Percentiles rank a stretch among this genome's conserved stretches.
These are phyloP conservation scores for Mycena vulgaris DNA, from an alignment of 768 basidiomycete genomes.

Conservation along the genomic window DNA sequence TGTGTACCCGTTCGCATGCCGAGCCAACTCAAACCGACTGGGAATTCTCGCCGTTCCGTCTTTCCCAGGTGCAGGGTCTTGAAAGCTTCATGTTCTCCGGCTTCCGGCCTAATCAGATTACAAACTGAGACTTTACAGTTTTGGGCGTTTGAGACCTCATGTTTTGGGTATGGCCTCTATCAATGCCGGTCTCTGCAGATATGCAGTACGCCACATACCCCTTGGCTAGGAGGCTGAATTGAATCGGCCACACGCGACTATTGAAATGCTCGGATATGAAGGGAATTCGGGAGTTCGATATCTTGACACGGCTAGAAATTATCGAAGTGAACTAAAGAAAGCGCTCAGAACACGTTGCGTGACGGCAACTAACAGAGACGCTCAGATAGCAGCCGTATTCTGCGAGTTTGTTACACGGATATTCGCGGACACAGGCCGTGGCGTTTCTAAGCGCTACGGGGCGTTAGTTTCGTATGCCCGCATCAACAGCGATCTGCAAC, in stretches of 20 bases:
- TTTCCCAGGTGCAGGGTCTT: slow-evolving; percentile 25
- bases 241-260: no score
- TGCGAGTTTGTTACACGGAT: slow-evolving; percentile 18
- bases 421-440: no score
- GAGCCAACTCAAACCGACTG: slow-evolving; percentile 31
- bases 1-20: background rate
- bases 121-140: background rate
- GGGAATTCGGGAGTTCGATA: no score
- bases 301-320: no score
- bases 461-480: no score
- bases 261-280: no score
- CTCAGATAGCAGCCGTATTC: background rate
- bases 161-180: slow-evolving; percentile 10
- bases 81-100: background rate
- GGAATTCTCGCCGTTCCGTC: background rate
- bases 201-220: background rate
- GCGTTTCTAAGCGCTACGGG: no score
- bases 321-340: background rate
- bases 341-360: slow-evolving; percentile 24
- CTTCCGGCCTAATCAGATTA: slow-evolving; percentile 25
- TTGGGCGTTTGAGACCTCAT: background rate
- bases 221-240: background rate
- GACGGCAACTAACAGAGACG: slow-evolving; percentile 7
- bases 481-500: slow-evolving; percentile 30
- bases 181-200: background rate